Percentiles rank a stretch among this genome's conserved stretches.
These are phyloP conservation scores for Colletotrichum costaricense DNA, from an alignment of 2,329 filamentous ascomycete species.

Conservation along the genomic window DNA sequence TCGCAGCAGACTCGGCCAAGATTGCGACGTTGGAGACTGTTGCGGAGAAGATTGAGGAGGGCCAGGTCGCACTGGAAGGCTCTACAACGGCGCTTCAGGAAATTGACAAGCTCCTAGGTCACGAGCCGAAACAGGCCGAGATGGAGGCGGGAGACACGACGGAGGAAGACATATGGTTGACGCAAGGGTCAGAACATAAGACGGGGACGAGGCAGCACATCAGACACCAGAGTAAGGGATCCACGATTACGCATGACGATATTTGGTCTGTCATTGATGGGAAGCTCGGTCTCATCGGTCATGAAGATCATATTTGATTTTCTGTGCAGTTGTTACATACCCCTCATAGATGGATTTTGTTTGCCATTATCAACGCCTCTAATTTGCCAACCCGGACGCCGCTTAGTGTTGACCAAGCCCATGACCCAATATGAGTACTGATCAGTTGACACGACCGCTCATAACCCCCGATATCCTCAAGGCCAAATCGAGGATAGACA, in stretches of 20 bases:
- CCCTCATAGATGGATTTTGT: constrained; percentile 5
- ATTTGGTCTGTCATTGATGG: constrained; percentile 65
- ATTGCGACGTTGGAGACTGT: constrained; percentile 68
- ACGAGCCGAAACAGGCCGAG: constrained; percentile 40
- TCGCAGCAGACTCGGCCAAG: constrained; percentile 70
- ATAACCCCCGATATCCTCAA: constrained; percentile 84
- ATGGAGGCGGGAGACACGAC: constrained; percentile 39
- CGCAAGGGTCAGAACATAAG: constrained; percentile 41
- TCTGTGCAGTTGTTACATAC: constrained; percentile 18
- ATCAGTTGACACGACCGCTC: constrained; percentile 51
- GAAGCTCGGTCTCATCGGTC: constrained; percentile 63
- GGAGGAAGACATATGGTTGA: constrained; percentile 52
- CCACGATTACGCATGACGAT: constrained; percentile 46
- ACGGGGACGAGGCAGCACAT: constrained; percentile 42
- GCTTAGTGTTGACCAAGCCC: constrained; percentile 6
- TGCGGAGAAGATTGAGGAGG: constrained; percentile 69
- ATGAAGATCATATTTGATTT: constrained; percentile 42
- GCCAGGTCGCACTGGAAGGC: constrained; percentile 65
- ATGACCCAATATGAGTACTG: background rate
- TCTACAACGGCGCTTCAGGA: constrained; percentile 62
- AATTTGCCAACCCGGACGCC: constrained; percentile 22
- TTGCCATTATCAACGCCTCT: constrained; percentile 19
- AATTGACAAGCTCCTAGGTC: constrained; percentile 60
- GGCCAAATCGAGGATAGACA: constrained; percentile 87
- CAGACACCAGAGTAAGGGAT: constrained; percentile 37